Evolutionary conservation across 1,284 basidiomycete genomes (phyloP).

Genomic region (Fomitiporia mediterranea): DNA sequence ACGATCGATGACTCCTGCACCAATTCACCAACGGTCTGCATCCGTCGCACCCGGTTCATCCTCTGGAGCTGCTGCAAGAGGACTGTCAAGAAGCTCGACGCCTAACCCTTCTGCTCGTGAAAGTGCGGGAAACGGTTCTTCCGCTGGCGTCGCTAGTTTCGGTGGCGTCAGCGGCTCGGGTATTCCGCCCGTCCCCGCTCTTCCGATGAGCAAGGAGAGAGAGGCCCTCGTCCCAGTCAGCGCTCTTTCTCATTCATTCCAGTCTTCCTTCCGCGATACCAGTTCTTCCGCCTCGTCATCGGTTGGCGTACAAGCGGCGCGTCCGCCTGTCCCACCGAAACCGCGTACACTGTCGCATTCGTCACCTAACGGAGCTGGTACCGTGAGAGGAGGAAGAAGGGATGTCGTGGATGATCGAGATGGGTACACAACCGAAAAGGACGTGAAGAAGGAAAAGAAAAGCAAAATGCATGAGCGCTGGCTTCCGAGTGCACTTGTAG

Average conservation of each 20-base stretch:
- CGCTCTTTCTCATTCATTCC: constrained; percentile 7
- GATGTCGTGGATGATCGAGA: constrained; percentile 19
- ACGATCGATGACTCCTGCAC: constrained; percentile 11
- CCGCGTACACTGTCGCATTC: constrained; percentile 17
- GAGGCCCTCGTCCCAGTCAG: constrained; percentile 1
- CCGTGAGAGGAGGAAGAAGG: constrained; percentile 7
- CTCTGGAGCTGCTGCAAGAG: neutral
- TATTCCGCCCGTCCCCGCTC: constrained; percentile 2
- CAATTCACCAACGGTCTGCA: constrained; percentile 19
- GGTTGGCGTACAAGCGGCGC: neutral
- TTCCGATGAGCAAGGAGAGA: neutral
- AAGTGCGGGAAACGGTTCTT: constrained; percentile 17
- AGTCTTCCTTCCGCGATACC: constrained; percentile 1
- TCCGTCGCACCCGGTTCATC: constrained; percentile 12
- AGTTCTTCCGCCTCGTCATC: neutral
- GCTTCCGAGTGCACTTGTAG: constrained; percentile 7
- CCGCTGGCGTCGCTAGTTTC: constrained; percentile 17
- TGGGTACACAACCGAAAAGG: constrained; percentile 6
- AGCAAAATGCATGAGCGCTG: constrained; percentile 16
- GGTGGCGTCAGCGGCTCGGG: neutral
- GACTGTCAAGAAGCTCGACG: constrained; percentile 4
- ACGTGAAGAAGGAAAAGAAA: constrained; percentile 13
- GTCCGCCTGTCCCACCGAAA: constrained; percentile 20
- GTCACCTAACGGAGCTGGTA: neutral
- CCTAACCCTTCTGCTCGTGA: constrained; percentile 3